Percentiles rank a stretch among this genome's conserved stretches.
Conservation (phyloP, 2,329 filamentous ascomycete genomes). For the Phyllosticta citribraziliensis region DNA sequence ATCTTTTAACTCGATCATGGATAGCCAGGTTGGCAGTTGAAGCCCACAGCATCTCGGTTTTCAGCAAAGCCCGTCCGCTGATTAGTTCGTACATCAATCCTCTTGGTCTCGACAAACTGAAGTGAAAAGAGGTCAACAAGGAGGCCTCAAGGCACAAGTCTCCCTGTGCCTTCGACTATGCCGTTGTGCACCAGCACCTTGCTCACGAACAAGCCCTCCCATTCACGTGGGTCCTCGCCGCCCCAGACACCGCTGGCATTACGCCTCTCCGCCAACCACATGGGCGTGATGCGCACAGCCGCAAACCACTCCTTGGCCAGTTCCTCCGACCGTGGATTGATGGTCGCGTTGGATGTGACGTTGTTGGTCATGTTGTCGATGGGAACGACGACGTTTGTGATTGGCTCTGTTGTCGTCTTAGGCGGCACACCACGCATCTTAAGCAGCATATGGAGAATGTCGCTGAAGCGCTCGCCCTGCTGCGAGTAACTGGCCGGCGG, state of each 20-base stretch:
- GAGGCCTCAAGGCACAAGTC: constrained; percentile 2
- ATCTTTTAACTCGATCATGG: too few relatives aligned
- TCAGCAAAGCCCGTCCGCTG: neutral
- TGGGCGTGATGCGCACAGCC: constrained; percentile 20
- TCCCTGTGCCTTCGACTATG: constrained; percentile 6
- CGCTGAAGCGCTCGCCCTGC: constrained; percentile 49
- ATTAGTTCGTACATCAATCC: neutral
- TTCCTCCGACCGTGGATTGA: constrained; percentile 24
- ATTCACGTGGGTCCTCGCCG: constrained; percentile 24
- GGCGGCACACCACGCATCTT: constrained; percentile 45
- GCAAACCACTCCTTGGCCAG: constrained; percentile 27
- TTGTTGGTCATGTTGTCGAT: constrained; percentile 11
- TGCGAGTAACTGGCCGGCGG: constrained; percentile 42
- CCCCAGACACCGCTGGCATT: constrained; percentile 21
- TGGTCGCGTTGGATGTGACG: constrained; percentile 6
- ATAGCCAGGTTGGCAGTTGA: too few relatives aligned
- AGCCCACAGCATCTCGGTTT: neutral
- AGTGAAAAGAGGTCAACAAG: neutral
- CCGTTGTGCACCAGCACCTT: constrained; percentile 9
- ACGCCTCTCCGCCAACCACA: constrained; percentile 20
- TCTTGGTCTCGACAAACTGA: neutral
- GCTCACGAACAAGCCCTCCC: constrained; percentile 18
- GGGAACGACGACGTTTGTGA: constrained; percentile 24
- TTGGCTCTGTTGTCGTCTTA: constrained; percentile 21
- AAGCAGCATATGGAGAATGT: constrained; percentile 48